These are phyloP conservation scores for Fonsecaea pugnacius DNA, from an alignment of 2,329 filamentous ascomycete species.

Conservation along the genomic window DNA sequence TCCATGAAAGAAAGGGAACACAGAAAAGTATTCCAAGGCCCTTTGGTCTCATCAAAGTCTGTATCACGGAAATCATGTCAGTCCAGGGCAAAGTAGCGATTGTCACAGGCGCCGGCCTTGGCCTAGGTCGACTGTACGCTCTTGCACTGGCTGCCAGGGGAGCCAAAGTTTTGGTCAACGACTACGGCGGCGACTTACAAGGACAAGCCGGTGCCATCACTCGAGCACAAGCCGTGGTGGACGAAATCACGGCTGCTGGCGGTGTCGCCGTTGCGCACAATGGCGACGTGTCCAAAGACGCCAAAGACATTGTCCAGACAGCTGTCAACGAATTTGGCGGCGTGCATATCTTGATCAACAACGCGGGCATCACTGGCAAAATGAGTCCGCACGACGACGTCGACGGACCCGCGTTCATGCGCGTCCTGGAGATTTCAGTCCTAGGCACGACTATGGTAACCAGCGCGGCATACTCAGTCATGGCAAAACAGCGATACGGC, in stretches of 20 bases:
- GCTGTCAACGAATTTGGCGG: slow-evolving; percentile 47
- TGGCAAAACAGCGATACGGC: slow-evolving; percentile 26
- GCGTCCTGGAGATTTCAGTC: slow-evolving; percentile 20
- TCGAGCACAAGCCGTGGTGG: slow-evolving; percentile 61
- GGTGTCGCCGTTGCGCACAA: slow-evolving; percentile 98
- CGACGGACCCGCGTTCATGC: slow-evolving; percentile 19
- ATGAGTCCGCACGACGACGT: slow-evolving; percentile 22
- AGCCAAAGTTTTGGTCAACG: slow-evolving; percentile 45
- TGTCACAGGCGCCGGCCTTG: slow-evolving; percentile 42
- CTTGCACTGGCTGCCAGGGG: slow-evolving; percentile 42
- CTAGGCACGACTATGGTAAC: slow-evolving; percentile 24
- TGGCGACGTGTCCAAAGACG: slow-evolving; percentile 60
- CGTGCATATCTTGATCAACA: slow-evolving; percentile 55
- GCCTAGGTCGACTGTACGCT: slow-evolving; percentile 42
- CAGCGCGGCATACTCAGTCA: slow-evolving; percentile 21
- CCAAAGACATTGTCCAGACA: slow-evolving; percentile 46
- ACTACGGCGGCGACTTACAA: slow-evolving; percentile 36
- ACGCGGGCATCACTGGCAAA: slow-evolving; percentile 56
- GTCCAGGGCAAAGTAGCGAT: slow-evolving; percentile 43
- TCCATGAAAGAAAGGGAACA: too few species aligned
- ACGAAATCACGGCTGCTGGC: slow-evolving; percentile 71
- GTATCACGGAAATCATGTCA: slow-evolving; percentile 15
- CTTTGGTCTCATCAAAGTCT: background rate
- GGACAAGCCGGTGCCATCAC: slow-evolving; percentile 61
- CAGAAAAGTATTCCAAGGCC: too few species aligned